Evolutionary conservation across 2,329 filamentous ascomycete species (phyloP).

Genomic region (Fusarium falciforme): DNA sequence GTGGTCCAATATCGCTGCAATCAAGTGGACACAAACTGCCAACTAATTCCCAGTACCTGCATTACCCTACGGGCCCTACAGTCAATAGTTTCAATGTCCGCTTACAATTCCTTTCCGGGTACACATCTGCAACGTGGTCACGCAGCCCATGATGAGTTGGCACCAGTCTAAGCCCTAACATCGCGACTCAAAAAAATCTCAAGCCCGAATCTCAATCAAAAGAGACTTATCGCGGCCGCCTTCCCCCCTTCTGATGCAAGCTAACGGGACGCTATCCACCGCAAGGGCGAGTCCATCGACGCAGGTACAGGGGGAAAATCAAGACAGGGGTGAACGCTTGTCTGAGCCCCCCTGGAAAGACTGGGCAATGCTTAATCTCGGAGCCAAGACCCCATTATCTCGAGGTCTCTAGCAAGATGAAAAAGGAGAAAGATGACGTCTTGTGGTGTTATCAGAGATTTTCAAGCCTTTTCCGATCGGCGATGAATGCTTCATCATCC

Average conservation of each 20-base stretch:
- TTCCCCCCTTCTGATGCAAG: background rate
- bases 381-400: background rate
- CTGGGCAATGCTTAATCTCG: conserved; percentile 10
- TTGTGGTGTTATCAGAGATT: background rate
- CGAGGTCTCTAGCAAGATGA: background rate
- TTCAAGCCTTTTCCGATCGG: background rate
- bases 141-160: background rate
- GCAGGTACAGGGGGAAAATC: background rate
- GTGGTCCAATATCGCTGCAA: background rate
- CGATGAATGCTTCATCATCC: background rate
- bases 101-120: background rate
- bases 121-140: background rate
- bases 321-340: background rate
- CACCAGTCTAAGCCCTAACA: conserved; percentile 2
- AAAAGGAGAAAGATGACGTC: background rate
- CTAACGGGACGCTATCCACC: background rate
- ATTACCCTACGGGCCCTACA: background rate
- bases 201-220: background rate
- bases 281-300: background rate
- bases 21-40: background rate
- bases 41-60: background rate
- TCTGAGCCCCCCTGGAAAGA: background rate
- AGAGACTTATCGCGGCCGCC: background rate
- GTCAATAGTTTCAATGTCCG: background rate
- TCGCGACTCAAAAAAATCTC: background rate